Percentiles rank a stretch among this genome's conserved stretches.
These are phyloP conservation scores for Geotrichum restrictum DNA, from an alignment of 1,139 yeast genomes.

Conservation along the genomic window DNA sequence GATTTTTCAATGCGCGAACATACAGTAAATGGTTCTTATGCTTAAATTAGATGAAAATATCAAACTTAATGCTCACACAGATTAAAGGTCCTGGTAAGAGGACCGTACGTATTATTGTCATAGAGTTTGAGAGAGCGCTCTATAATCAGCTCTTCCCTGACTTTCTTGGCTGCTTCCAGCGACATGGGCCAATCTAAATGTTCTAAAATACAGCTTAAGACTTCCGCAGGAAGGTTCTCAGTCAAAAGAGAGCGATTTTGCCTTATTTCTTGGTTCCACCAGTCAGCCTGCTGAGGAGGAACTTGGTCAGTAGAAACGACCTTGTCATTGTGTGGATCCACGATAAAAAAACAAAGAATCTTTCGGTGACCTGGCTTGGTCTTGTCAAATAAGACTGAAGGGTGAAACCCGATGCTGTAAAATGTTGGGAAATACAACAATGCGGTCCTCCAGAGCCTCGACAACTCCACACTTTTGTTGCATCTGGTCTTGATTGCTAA, in stretches of 20 bases:
- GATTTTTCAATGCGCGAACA: no score
- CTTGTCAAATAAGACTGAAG: constrained; percentile 41
- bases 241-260: no score
- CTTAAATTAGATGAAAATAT: no score
- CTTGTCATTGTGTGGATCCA: constrained; percentile 41
- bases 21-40: no score
- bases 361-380: constrained; percentile 43
- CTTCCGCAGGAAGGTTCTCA: no score
- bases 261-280: constrained; percentile 29
- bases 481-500: constrained; percentile 38
- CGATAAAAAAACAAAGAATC: constrained; percentile 44
- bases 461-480: constrained; percentile 34
- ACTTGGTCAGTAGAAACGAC: constrained; percentile 40
- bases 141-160: constrained; percentile 39
- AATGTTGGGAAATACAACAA: constrained; percentile 44
- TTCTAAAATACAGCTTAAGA: constrained; percentile 3
- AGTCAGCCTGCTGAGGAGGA: constrained; percentile 45
- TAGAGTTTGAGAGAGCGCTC: constrained; percentile 34
- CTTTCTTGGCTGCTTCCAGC: constrained; percentile 34
- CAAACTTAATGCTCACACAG: constrained; percentile 41
- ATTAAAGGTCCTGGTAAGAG: constrained; percentile 32
- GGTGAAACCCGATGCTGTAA: constrained; percentile 45
- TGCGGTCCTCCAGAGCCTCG: constrained; percentile 35
- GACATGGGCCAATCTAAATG: no score
- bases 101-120: constrained; percentile 22